These are phyloP conservation scores for Aspergillus sclerotioniger DNA, from an alignment of 495 filamentous ascomycete species.

Conservation along the genomic window DNA sequence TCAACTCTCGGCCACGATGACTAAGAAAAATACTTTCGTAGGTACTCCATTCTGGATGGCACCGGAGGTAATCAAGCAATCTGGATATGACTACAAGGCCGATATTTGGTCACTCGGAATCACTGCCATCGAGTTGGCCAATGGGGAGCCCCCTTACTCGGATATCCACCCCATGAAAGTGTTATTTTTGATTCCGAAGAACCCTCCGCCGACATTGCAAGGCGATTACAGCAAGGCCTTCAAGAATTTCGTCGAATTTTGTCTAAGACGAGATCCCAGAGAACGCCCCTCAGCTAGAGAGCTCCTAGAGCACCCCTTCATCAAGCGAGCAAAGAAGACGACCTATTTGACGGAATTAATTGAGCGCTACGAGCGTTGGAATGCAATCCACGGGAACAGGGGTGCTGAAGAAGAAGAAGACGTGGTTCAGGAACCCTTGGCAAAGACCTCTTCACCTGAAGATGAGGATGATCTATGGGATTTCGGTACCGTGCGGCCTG, in stretches of 20 bases:
- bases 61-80: constrained; percentile 97
- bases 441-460: constrained; percentile 20
- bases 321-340: constrained; percentile 85
- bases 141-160: constrained; percentile 91
- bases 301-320: constrained; percentile 83
- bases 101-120: constrained; percentile 99
- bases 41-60: constrained; percentile 99
- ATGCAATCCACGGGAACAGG: constrained; percentile 58
- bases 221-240: constrained; percentile 87
- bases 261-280: constrained; percentile 80
- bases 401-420: constrained; percentile 63
- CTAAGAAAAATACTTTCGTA: constrained; percentile 98
- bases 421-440: constrained; percentile 41
- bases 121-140: constrained; percentile 88
- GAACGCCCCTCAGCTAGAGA: constrained; percentile 86
- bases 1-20: constrained; percentile 98
- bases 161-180: constrained; percentile 99
- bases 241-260: constrained; percentile 91
- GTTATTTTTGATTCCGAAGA: constrained; percentile 94
- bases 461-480: constrained; percentile 88
- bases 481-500: constrained; percentile 85
- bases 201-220: constrained; percentile 76
- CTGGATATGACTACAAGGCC: constrained; percentile 96
- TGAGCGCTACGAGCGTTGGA: constrained; percentile 84
- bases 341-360: constrained; percentile 91